Percentiles rank a stretch among this genome's conserved stretches.
phyloP scores from a whole-genome alignment of 495 filamentous ascomycete genomes.

The Emericellopsis terricola region DNA sequence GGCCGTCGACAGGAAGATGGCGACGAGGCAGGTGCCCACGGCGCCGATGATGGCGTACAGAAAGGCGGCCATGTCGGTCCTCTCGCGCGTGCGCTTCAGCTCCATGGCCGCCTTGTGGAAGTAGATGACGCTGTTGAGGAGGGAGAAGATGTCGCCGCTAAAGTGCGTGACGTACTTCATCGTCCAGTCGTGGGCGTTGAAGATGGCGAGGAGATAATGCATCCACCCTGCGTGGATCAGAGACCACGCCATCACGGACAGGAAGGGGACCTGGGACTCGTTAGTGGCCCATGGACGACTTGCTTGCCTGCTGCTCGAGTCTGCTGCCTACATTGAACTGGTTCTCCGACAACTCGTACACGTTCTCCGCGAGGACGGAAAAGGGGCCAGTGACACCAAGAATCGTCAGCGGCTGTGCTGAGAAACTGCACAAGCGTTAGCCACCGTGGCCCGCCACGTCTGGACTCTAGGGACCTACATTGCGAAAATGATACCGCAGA shows the following conservation, averaged over 20 bases:
- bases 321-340: constrained; percentile 31
- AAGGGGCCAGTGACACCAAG: constrained; percentile 59
- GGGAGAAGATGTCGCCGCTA: constrained; percentile 51
- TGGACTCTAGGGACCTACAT: constrained; percentile 23
- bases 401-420: constrained; percentile 53
- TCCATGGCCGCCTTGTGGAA: constrained; percentile 61
- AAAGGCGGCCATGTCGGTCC: constrained; percentile 46
- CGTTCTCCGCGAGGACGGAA: constrained; percentile 53
- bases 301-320: too few species aligned
- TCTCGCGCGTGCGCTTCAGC: constrained; percentile 39
- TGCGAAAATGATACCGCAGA: constrained; percentile 49
- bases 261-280: constrained; percentile 35
- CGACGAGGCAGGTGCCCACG: constrained; percentile 48
- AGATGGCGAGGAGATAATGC: constrained; percentile 48
- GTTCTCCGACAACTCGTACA: constrained; percentile 39
- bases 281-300: too few species aligned
- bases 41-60: constrained; percentile 54
- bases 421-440: constrained; percentile 34
- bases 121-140: constrained; percentile 57
- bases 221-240: constrained; percentile 55
- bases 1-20: constrained; percentile 45
- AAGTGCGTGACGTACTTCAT: constrained; percentile 65
- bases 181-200: constrained; percentile 62
- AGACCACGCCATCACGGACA: constrained; percentile 61
- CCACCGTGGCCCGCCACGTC: too few species aligned